A percentile compares a stretch with the other conserved stretches of the same genome.
Evolutionary conservation across 140 eudicot species (phyloP).

Genomic region (Oenanthe javanica): DNA sequence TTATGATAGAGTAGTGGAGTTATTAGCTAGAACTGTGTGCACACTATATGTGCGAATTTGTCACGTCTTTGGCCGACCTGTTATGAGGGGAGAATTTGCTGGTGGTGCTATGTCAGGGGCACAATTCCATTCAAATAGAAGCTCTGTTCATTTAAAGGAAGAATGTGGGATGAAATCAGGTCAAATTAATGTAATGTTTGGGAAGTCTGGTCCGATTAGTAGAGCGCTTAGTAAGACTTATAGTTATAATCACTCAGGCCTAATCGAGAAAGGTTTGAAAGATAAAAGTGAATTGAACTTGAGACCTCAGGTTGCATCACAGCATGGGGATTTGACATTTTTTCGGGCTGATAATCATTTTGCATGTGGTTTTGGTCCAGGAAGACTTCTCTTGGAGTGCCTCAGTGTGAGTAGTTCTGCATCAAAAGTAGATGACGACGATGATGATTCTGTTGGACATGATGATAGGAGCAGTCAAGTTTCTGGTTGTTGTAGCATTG

Average conservation of each 20-base stretch:
- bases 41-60: slow-evolving; percentile 57
- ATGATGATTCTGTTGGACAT: slow-evolving; percentile 31
- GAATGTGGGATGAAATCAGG: slow-evolving; percentile 16
- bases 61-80: slow-evolving; percentile 45
- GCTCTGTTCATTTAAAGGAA: slow-evolving; percentile 20
- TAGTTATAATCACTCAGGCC: slow-evolving; percentile 30
- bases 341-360: slow-evolving; percentile 48
- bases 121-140: slow-evolving; percentile 27
- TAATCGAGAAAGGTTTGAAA: slow-evolving; percentile 14
- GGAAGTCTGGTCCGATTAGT: slow-evolving; percentile 7
- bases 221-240: slow-evolving; percentile 21
- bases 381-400: slow-evolving; percentile 85
- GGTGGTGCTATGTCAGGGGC: slow-evolving; percentile 26
- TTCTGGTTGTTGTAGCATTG: slow-evolving; percentile 53
- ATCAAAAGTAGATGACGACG: slow-evolving; percentile 56
- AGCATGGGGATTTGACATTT: slow-evolving; percentile 29
- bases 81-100: slow-evolving; percentile 29
- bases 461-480: slow-evolving; percentile 60
- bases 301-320: slow-evolving; percentile 26
- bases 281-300: slow-evolving; percentile 22
- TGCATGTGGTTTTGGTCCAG: slow-evolving; percentile 79
- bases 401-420: slow-evolving; percentile 63
- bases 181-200: slow-evolving; percentile 17
- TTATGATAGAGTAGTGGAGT: slow-evolving; percentile 69
- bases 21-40: slow-evolving; percentile 71